Evolutionary conservation across 2,329 filamentous ascomycete genomes (phyloP).

Genomic region (Fusarium sterilihyphosum): DNA sequence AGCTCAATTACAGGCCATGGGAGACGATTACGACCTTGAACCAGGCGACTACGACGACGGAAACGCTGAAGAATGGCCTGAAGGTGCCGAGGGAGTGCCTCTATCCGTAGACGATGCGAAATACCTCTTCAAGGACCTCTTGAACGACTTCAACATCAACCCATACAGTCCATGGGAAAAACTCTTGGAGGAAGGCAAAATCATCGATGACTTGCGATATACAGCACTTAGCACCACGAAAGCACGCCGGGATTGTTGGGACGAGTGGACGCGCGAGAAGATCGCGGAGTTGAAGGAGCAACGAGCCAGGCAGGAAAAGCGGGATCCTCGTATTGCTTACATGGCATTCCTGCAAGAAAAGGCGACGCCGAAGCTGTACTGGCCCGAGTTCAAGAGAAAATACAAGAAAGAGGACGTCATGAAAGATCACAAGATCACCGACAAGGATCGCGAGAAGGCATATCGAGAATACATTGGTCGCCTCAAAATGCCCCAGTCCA

Average conservation of each 20-base stretch:
- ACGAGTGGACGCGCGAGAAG: slow-evolving; percentile 81
- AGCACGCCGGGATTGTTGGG: slow-evolving; percentile 82
- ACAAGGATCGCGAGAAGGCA: slow-evolving; percentile 82
- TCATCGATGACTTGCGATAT: slow-evolving; percentile 89
- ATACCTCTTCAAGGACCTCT: slow-evolving; percentile 83
- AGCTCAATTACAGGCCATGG: slow-evolving; percentile 90
- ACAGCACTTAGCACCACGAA: slow-evolving; percentile 85
- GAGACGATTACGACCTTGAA: slow-evolving; percentile 82
- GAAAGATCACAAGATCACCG: slow-evolving; percentile 75
- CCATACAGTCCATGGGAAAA: slow-evolving; percentile 95
- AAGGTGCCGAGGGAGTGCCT: slow-evolving; percentile 75
- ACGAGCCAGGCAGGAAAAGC: slow-evolving; percentile 79
- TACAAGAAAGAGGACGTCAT: slow-evolving; percentile 84
- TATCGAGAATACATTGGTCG: slow-evolving; percentile 79
- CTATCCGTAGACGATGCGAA: slow-evolving; percentile 80
- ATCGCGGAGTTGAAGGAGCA: slow-evolving; percentile 78
- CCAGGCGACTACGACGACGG: slow-evolving; percentile 79
- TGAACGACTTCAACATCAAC: slow-evolving; percentile 83
- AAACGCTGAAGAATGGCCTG: slow-evolving; percentile 69
- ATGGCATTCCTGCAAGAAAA: slow-evolving; percentile 82
- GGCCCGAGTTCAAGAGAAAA: slow-evolving; percentile 95
- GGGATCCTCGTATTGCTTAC: slow-evolving; percentile 85
- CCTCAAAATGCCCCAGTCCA: slow-evolving; percentile 71
- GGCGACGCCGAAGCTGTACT: slow-evolving; percentile 92
- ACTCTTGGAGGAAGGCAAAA: slow-evolving; percentile 80